phyloP scores from a whole-genome alignment of 495 filamentous ascomycete genomes.

The Penicillium pulvis region DNA sequence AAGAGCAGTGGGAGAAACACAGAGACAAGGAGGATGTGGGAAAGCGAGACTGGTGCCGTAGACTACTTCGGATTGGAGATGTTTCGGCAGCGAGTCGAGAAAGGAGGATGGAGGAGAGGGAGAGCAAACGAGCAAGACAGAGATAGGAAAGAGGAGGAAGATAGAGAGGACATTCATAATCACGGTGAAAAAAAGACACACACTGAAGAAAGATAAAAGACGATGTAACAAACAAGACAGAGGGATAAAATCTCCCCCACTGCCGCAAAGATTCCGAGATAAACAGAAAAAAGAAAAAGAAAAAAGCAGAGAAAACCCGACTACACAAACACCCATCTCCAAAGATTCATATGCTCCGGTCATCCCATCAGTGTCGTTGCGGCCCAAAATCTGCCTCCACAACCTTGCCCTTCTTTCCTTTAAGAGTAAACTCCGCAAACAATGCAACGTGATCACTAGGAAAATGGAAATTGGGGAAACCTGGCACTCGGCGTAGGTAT shows the following conservation, averaged over 20 bases:
- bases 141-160: conserved; percentile 8
- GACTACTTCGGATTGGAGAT: conserved; percentile 24
- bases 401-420: conserved; percentile 82
- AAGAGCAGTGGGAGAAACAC: conserved; percentile 19
- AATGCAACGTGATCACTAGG: conserved; percentile 95
- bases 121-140: conserved; percentile 21
- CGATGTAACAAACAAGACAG: conserved; percentile 23
- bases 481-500: conserved; percentile 86
- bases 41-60: conserved; percentile 23
- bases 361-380: conserved; percentile 50
- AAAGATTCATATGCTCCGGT: conserved; percentile 45
- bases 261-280: conserved; percentile 48
- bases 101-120: conserved; percentile 22
- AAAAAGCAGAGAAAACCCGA: conserved; percentile 32
- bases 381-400: conserved; percentile 65
- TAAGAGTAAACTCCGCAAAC: conserved; percentile 88
- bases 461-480: conserved; percentile 97
- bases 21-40: conserved; percentile 8
- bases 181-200: conserved; percentile 21
- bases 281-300: conserved; percentile 21
- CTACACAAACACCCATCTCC: conserved; percentile 47
- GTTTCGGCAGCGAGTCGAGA: conserved; percentile 11
- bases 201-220: conserved; percentile 20
- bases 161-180: conserved; percentile 20
- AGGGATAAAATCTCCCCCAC: conserved; percentile 29